Percentiles rank a stretch among this genome's conserved stretches.
These are phyloP conservation scores for Globisporangium polare DNA, from an alignment of 352 stramenopile species.

Conservation along the genomic window DNA sequence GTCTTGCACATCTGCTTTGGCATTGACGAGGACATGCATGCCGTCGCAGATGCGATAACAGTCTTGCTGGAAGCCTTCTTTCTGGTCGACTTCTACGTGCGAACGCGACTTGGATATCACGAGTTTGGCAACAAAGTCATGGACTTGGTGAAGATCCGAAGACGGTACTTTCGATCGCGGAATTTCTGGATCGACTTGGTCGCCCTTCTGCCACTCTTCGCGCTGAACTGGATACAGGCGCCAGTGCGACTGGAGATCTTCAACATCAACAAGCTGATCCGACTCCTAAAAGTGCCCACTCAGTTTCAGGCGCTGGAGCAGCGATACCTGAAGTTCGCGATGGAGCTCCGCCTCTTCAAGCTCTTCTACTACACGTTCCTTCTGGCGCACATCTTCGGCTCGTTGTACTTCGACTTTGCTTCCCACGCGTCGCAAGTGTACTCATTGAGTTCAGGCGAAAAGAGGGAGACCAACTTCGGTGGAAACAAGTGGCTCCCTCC, in stretches of 20 bases:
- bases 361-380: slow-evolving; percentile 54
- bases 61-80: slow-evolving; percentile 40
- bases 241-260: slow-evolving; percentile 28
- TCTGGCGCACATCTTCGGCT: slow-evolving; percentile 46
- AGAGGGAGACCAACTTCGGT: slow-evolving; percentile 27
- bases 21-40: slow-evolving; percentile 19
- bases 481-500: slow-evolving; percentile 34
- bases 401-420: slow-evolving; percentile 52
- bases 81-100: slow-evolving; percentile 39
- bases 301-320: slow-evolving; percentile 40
- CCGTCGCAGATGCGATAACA: slow-evolving; percentile 23
- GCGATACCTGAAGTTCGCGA: slow-evolving; percentile 37
- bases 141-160: slow-evolving; percentile 27
- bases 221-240: slow-evolving; percentile 30
- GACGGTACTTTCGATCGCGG: slow-evolving; percentile 30
- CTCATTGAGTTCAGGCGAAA: slow-evolving; percentile 1
- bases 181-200: slow-evolving; percentile 38
- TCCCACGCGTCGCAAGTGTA: slow-evolving; percentile 31
- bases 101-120: slow-evolving; percentile 37
- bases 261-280: slow-evolving; percentile 52
- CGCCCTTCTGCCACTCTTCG: slow-evolving; percentile 33
- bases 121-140: slow-evolving; percentile 59
- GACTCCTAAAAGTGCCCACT: slow-evolving; percentile 40
- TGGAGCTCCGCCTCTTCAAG: slow-evolving; percentile 48
- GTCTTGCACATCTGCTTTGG: slow-evolving; percentile 41